A percentile compares a stretch with the other conserved stretches of the same genome.
These are phyloP conservation scores for Ophiostoma australiae DNA, from an alignment of 2,329 filamentous ascomycete species.

Conservation along the genomic window DNA sequence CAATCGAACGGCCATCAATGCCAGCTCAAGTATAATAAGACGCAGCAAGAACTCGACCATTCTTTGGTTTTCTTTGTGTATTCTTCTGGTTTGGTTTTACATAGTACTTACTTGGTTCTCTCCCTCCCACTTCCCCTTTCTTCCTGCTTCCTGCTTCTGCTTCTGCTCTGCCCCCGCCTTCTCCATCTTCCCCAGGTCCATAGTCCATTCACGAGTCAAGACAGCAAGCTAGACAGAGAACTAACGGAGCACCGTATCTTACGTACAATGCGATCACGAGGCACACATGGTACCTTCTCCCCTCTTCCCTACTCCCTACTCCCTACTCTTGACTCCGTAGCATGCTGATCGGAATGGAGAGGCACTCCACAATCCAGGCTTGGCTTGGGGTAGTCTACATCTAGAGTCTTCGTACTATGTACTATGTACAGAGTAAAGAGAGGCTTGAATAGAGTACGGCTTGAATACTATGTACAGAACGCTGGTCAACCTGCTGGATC, in stretches of 20 bases:
- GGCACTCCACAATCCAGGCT: background rate
- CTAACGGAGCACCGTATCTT: slow-evolving; percentile 8
- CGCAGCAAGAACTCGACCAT: no score
- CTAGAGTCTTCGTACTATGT: no score
- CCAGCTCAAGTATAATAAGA: no score
- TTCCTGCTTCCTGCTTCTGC: no score
- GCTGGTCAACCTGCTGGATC: background rate
- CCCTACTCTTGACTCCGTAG: background rate
- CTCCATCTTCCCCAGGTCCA: background rate
- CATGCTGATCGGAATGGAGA: background rate
- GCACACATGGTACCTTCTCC: background rate
- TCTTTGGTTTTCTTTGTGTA: background rate
- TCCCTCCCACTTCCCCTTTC: no score
- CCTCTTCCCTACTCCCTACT: background rate
- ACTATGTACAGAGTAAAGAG: no score
- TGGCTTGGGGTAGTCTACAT: background rate
- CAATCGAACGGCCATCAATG: no score
- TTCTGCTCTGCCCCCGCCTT: background rate
- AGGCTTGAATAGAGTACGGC: no score
- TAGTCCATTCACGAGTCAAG: background rate
- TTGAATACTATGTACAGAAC: no score
- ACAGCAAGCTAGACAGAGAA: background rate
- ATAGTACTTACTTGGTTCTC: no score
- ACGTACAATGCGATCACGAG: background rate
- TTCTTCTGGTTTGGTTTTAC: no score